These are phyloP conservation scores for Cudoniella acicularis DNA, from an alignment of 495 filamentous ascomycete genomes.

Conservation along the genomic window DNA sequence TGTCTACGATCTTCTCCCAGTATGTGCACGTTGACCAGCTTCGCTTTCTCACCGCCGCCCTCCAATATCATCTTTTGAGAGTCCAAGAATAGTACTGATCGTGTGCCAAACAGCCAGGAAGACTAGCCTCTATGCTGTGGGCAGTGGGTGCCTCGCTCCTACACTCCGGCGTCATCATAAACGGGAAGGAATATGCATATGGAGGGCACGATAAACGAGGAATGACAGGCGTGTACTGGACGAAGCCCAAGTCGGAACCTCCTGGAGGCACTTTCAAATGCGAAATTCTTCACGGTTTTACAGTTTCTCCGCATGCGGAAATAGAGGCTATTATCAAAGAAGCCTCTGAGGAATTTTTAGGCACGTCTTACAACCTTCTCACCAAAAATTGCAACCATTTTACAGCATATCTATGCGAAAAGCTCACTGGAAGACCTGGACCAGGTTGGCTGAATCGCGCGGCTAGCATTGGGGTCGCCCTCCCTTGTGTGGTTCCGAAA, in stretches of 20 bases:
- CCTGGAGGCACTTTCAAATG: conserved; percentile 68
- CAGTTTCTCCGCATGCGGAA: conserved; percentile 55
- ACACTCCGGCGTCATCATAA: conserved; percentile 76
- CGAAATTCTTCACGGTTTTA: conserved; percentile 70
- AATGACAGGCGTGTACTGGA: conserved; percentile 75
- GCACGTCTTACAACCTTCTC: conserved; percentile 70
- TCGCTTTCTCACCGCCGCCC: not conserved
- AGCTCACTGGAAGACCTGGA: conserved; percentile 58
- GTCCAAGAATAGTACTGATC: not conserved
- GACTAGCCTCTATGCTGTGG: conserved; percentile 67
- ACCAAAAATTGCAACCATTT: conserved; percentile 84
- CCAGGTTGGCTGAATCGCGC: conserved; percentile 77
- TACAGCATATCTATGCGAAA: conserved; percentile 62
- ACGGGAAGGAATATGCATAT: conserved; percentile 73
- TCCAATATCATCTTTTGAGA: not conserved
- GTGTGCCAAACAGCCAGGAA: conserved; percentile 50
- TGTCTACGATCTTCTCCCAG: conserved; percentile 74
- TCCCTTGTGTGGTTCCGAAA: conserved; percentile 74
- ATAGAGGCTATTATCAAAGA: conserved; percentile 63
- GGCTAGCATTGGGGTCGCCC: conserved; percentile 66
- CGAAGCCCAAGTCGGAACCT: conserved; percentile 59
- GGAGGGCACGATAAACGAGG: conserved; percentile 69
- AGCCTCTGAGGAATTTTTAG: conserved; percentile 62
- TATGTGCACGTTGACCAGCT: conserved; percentile 32
- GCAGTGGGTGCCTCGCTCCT: conserved; percentile 65